Evolutionary conservation across 257 asterid species (phyloP).

Genomic region (Knoxia roxburghii): DNA sequence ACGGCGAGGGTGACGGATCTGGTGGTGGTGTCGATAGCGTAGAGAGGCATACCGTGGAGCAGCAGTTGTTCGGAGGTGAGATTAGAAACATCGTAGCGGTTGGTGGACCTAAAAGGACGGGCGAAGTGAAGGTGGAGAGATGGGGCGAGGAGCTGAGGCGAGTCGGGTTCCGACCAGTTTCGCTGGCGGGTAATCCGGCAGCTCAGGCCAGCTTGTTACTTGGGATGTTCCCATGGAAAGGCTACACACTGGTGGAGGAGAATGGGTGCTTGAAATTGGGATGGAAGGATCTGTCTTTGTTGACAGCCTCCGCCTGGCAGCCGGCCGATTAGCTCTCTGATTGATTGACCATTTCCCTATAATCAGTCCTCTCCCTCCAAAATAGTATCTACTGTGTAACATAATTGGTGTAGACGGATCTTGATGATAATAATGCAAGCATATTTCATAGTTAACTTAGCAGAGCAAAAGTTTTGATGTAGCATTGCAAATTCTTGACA

Average conservation of each 20-base stretch:
- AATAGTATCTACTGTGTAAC: too few relatives aligned
- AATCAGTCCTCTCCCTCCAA: too few relatives aligned
- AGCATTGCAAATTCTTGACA: too few relatives aligned
- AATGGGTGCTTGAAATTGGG: slow-evolving; percentile 76
- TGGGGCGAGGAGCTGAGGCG: slow-evolving; percentile 71
- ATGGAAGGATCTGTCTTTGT: slow-evolving; percentile 83
- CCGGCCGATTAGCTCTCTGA: slow-evolving; percentile 54
- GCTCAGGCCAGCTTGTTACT: slow-evolving; percentile 72
- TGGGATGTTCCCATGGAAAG: slow-evolving; percentile 91
- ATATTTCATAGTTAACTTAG: too few relatives aligned
- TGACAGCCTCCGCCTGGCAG: slow-evolving; percentile 93
- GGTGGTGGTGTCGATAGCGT: slow-evolving; percentile 57
- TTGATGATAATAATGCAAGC: too few relatives aligned
- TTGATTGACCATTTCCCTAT: too few relatives aligned
- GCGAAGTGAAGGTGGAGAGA: slow-evolving; percentile 66
- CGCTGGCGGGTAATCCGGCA: slow-evolving; percentile 72
- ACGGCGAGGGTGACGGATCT: slow-evolving; percentile 75
- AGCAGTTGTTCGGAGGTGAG: slow-evolving; percentile 73
- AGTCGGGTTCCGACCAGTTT: slow-evolving; percentile 62
- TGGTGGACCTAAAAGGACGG: slow-evolving; percentile 79
- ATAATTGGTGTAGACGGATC: too few relatives aligned
- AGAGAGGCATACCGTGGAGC: slow-evolving; percentile 90
- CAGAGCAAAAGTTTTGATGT: too few relatives aligned
- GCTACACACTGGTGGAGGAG: slow-evolving; percentile 88
- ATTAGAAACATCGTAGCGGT: slow-evolving; percentile 83